Evolutionary conservation across 129 eudicot species (phyloP).

Genomic region (Flaveria robusta): DNA sequence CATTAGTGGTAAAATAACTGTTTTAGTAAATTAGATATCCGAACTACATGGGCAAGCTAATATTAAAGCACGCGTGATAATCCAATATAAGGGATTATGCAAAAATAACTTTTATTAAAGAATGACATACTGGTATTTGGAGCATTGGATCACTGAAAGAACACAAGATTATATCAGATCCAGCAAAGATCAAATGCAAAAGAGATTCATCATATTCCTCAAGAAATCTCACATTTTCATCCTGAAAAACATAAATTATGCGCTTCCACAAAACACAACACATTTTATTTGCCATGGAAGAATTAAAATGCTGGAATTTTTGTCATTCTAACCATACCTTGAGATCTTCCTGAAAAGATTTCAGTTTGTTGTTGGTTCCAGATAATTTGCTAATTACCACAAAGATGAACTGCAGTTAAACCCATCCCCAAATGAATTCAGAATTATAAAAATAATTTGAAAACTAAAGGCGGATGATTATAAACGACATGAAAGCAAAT

Average conservation of each 20-base stretch:
- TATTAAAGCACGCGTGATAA: neutral
- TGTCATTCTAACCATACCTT: conserved; percentile 32
- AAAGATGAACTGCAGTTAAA: conserved; percentile 48
- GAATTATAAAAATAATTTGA: neutral
- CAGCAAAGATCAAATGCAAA: conserved; percentile 55
- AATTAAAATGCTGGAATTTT: neutral
- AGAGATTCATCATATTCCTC: conserved; percentile 54
- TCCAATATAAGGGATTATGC: neutral
- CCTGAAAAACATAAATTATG: conserved; percentile 40
- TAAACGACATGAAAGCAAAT: neutral
- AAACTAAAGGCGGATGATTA: neutral
- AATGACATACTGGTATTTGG: conserved; percentile 51
- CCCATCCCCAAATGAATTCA: conserved; percentile 14
- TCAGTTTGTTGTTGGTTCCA: conserved; percentile 24
- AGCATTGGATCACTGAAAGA: conserved; percentile 51
- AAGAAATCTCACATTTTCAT: conserved; percentile 47
- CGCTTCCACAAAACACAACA: neutral
- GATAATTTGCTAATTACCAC: conserved; percentile 39
- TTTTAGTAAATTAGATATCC: neutral
- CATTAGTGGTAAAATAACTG: neutral
- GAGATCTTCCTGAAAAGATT: conserved; percentile 49
- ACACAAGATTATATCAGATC: conserved; percentile 60
- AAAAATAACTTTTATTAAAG: neutral
- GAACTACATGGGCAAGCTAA: conserved; percentile 1
- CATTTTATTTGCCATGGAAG: neutral